Base-by-base conservation (phyloP, 1,284 basidiomycete species). In the Rhodotorula sp. region DNA sequence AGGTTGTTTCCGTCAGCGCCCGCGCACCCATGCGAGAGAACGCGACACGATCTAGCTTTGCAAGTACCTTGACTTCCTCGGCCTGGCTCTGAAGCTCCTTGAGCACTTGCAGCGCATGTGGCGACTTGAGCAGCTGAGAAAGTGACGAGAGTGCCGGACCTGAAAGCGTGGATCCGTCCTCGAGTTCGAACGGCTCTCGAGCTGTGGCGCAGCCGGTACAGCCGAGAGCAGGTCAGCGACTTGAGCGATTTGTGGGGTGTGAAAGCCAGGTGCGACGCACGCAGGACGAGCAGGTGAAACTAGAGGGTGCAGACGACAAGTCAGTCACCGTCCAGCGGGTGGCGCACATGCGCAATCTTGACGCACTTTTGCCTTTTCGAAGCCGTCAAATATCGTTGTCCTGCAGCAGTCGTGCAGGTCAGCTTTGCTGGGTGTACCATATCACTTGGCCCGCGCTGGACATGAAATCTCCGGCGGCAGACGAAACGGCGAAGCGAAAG, bases 341-440 rank as follows among this genome's bases (percentile, higher is more conserved):
- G 38, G 38, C 38, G 38, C 38, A 43, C 38, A 12, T 12, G 38
- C 38, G 38, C 8, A 43, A 43, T 43, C 8, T 43, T 43, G 10
- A 43, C 10, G 38, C 38, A 43, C 38, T 19, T 74, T 73, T 1
- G 78, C 80, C 75, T 97, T 97, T 12, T 91, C 91, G 79, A 85
- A 97, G 26, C 85, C 86, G 82, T 97, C 94, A 79, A 89, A 92
- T 64, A 97, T 85, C 5, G 90, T 90, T 55, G 94, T 77, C 1
- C 88, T 87, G 63, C 15, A 43, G 38, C 38, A 43, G 8, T 43
- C 38, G 38, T 43, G 12, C 10, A 10, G 38, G 38, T 43, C 38
- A 43, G 38, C 38, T 43, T 43, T 14, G 8, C 38, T 43, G 10
- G 38, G 38, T 16, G 19, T 8, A 6, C 18, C 15, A 56, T 45